Percentiles rank a stretch among this genome's conserved stretches.
These are phyloP conservation scores for Hirsutella thompsonii DNA, from an alignment of 2,329 filamentous ascomycete genomes.

Conservation along the genomic window DNA sequence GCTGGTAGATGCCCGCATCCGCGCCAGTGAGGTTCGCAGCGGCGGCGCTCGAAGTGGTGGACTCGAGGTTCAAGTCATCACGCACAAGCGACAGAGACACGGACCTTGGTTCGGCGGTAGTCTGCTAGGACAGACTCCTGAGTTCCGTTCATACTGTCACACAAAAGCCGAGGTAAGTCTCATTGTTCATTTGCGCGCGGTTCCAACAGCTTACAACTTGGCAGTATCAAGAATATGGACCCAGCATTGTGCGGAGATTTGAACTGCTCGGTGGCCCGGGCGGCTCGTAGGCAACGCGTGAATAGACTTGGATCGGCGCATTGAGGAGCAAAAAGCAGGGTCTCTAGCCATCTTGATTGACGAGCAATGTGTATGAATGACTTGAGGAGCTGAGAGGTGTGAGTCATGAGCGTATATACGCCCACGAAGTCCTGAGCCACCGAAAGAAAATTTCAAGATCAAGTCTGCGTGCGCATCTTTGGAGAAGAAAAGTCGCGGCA, in stretches of 20 bases:
- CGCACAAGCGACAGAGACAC: slow-evolving; percentile 93
- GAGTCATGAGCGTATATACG: no score
- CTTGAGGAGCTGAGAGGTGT: no score
- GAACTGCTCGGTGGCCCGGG: slow-evolving; percentile 87
- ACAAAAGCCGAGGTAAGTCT: slow-evolving; percentile 60
- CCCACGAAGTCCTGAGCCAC: no score
- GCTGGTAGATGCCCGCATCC: slow-evolving; percentile 84
- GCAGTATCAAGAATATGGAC: slow-evolving; percentile 89
- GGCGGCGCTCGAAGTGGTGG: slow-evolving; percentile 89
- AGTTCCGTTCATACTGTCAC: slow-evolving; percentile 98
- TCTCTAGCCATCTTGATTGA: not conserved
- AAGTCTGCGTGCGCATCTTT: no score
- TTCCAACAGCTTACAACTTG: slow-evolving; percentile 9
- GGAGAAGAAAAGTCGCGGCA: no score
- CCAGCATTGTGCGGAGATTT: slow-evolving; percentile 89
- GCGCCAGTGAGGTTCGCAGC: slow-evolving; percentile 80
- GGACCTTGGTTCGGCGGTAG: slow-evolving; percentile 98
- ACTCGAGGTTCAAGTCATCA: slow-evolving; percentile 91
- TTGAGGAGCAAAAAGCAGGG: not conserved
- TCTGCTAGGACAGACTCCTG: slow-evolving; percentile 89
- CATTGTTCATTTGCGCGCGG: not conserved
- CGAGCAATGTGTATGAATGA: no score
- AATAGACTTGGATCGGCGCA: not conserved
- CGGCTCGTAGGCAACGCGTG: slow-evolving; percentile 41
- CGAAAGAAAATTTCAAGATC: no score